phyloP scores from a whole-genome alignment of 1,139 yeast genomes.

The Blastobotrys aristatus region DNA sequence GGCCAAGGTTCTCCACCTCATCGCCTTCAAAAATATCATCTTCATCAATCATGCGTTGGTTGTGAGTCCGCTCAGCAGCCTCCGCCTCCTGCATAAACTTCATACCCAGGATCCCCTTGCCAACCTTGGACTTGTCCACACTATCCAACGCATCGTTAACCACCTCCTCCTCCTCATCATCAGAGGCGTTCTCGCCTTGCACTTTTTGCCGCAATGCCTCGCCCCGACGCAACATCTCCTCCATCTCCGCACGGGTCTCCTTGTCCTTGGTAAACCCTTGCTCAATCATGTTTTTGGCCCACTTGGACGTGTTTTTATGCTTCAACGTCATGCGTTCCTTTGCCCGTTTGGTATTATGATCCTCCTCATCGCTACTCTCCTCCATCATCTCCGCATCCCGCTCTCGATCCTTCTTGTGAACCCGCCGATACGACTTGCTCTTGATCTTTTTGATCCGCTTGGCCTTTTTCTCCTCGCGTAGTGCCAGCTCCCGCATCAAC shows the following conservation, averaged over 20 bases:
- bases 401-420: conserved; percentile 77
- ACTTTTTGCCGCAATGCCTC: conserved; percentile 72
- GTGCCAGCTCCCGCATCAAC: conserved; percentile 92
- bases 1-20: conserved; percentile 54
- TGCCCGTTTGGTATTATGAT: conserved; percentile 76
- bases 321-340: conserved; percentile 87
- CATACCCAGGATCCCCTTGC: conserved; percentile 89
- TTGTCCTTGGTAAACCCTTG: conserved; percentile 88
- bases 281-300: conserved; percentile 90
- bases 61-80: conserved; percentile 46
- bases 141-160: conserved; percentile 36
- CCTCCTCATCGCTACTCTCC: conserved; percentile 42
- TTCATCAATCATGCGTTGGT: conserved; percentile 32
- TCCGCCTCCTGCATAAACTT: conserved; percentile 91
- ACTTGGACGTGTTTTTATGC: conserved; percentile 73
- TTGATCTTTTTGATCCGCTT: conserved; percentile 90
- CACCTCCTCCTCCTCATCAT: conserved; percentile 46
- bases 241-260: conserved; percentile 79
- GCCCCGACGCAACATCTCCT: conserved; percentile 88
- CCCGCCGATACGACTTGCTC: conserved; percentile 81
- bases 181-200: conserved; percentile 55
- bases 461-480: conserved; percentile 88
- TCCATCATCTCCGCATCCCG: conserved; percentile 68
- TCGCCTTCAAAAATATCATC: conserved; percentile 37
- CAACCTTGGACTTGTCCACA: conserved; percentile 42